Conservation (phyloP, 1,284 basidiomycete species). For the Megacollybia platyphylla region DNA sequence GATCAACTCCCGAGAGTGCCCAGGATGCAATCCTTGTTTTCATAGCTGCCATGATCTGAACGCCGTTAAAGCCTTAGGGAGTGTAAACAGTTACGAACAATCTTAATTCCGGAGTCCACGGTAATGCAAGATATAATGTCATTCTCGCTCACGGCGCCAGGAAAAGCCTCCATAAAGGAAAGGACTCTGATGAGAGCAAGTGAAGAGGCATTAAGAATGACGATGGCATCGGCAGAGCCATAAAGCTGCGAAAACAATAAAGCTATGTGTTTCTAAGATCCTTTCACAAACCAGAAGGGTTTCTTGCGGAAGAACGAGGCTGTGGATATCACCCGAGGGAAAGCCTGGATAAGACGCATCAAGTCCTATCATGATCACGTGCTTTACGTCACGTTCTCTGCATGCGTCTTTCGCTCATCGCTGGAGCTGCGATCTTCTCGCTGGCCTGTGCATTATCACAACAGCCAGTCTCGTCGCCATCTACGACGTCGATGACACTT, state of each 20-base stretch:
- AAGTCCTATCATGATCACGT: constrained; percentile 6
- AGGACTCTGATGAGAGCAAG: constrained; percentile 54
- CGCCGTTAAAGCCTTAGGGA: constrained; percentile 5
- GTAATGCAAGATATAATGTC: constrained; percentile 46
- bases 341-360: constrained; percentile 30
- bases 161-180: constrained; percentile 68
- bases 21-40: constrained; percentile 57
- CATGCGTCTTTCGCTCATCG: constrained; percentile 20
- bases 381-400: constrained; percentile 12
- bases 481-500: constrained; percentile 40
- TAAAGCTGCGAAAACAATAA: constrained; percentile 37
- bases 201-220: constrained; percentile 53
- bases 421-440: constrained; percentile 6
- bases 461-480: constrained; percentile 3
- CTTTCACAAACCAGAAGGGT: constrained; percentile 41
- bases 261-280: background rate
- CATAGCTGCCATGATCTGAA: constrained; percentile 60
- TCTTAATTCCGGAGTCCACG: constrained; percentile 65
- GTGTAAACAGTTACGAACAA: constrained; percentile 32
- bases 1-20: constrained; percentile 51
- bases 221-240: constrained; percentile 52
- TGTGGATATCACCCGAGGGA: constrained; percentile 41
- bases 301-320: constrained; percentile 39
- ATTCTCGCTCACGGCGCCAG: constrained; percentile 30
- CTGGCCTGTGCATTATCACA: constrained; percentile 1